Percentiles rank a stretch among this genome's conserved stretches.
These are phyloP conservation scores for Cyberlindnera maclurae DNA, from an alignment of 805 yeast genomes.

Conservation along the genomic window DNA sequence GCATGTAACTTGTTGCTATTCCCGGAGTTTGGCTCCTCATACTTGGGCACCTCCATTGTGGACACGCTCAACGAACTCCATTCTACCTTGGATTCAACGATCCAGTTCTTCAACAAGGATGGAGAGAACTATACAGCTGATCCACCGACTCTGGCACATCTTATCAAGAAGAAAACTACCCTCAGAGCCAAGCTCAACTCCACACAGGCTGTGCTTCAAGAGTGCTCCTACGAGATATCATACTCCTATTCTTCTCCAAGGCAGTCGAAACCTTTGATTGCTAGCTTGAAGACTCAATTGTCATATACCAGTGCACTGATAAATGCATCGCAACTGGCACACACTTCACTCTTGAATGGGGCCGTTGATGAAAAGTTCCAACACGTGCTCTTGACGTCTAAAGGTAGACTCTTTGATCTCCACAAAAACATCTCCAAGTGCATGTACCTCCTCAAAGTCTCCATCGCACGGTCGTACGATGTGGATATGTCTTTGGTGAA, in stretches of 20 bases:
- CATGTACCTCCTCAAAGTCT: conserved; percentile 26
- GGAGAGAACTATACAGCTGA: conserved; percentile 17
- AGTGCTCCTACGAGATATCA: conserved; percentile 42
- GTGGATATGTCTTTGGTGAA: conserved; percentile 20
- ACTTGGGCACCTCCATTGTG: conserved; percentile 36
- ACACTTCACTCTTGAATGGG: conserved; percentile 19
- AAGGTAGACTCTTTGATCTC: conserved; percentile 28
- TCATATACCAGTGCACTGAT: conserved; percentile 34
- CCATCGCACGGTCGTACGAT: conserved; percentile 35
- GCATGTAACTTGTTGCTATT: conserved; percentile 36
- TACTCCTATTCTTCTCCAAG: conserved; percentile 40
- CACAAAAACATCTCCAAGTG: conserved; percentile 28
- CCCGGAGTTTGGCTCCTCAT: conserved; percentile 47
- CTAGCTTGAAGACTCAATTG: conserved; percentile 26
- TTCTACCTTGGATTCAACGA: conserved; percentile 30
- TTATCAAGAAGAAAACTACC: conserved; percentile 28
- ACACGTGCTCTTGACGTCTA: conserved; percentile 25
- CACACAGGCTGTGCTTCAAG: conserved; percentile 35
- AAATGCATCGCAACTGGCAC: conserved; percentile 42
- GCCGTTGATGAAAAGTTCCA: conserved; percentile 22
- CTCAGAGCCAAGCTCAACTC: conserved; percentile 28
- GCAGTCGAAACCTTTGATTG: conserved; percentile 30
- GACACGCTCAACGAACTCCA: conserved; percentile 35
- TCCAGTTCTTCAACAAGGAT: conserved; percentile 30
- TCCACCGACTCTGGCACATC: conserved; percentile 24